These are phyloP conservation scores for Penicillium macrosclerotiorum DNA, from an alignment of 495 filamentous ascomycete genomes.

Conservation along the genomic window DNA sequence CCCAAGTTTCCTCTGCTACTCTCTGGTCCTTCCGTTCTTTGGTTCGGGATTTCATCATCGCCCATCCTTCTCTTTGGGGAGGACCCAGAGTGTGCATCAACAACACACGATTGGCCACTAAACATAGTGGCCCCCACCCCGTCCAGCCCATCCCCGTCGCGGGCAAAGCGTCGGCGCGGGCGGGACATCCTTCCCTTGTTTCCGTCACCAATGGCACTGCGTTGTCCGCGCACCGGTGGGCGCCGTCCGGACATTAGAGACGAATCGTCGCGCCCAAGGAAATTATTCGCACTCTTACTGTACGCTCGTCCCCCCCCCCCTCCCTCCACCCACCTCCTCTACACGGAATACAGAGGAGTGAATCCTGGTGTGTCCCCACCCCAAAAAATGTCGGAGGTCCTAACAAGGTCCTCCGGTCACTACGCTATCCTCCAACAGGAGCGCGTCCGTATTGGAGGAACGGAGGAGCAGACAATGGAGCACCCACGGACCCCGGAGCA, in stretches of 20 bases:
- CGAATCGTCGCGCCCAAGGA: background rate
- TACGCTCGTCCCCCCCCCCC: too few relatives aligned
- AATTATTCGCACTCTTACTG: background rate
- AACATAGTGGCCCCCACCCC: conserved; percentile 23
- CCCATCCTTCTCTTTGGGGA: conserved; percentile 14
- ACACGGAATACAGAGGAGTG: too few relatives aligned
- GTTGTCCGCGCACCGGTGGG: background rate
- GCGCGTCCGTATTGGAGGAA: too few relatives aligned
- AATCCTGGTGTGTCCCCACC: too few relatives aligned
- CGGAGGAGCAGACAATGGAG: too few relatives aligned
- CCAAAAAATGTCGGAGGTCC: too few relatives aligned
- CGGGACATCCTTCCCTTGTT: conserved; percentile 11
- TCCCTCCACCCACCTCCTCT: too few relatives aligned
- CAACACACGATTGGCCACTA: conserved; percentile 22
- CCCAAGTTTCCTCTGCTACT: too few relatives aligned
- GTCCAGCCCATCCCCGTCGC: conserved; percentile 2
- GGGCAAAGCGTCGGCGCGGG: conserved; percentile 16
- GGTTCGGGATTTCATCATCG: conserved; percentile 12
- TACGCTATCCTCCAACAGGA: too few relatives aligned
- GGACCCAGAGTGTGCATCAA: conserved; percentile 8
- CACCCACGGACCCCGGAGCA: too few relatives aligned
- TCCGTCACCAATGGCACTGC: conserved; percentile 18
- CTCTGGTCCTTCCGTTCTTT: conserved; percentile 8
- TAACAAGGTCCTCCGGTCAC: too few relatives aligned
- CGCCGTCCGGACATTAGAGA: conserved; percentile 15